Evolutionary conservation across 805 yeast species (phyloP), one percentile per base, ranked within the genome.

Genomic region (Saccharomycopsis malanga): DNA sequence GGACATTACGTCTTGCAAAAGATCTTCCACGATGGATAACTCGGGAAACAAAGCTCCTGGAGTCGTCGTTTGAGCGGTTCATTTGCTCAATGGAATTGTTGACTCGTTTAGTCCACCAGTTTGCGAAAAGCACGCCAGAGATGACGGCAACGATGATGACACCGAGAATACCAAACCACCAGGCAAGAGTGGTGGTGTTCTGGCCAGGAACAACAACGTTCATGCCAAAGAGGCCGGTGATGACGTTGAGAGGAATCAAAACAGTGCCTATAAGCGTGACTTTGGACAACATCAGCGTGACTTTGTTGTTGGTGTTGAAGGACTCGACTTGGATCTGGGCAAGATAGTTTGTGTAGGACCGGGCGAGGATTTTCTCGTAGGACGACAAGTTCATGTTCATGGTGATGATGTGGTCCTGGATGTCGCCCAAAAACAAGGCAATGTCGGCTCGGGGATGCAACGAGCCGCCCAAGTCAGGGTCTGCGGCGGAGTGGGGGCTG

Each of bases 141-240:
- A 64, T 39, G n/a, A 71, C 73, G 38, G 74, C 44, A 4, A 64
- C 53, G 12, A 76, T 50, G 52, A 81, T 60, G 20, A 73, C 65
- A 7, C 79, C 84, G 4, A 81, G 58, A 49, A 82, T 79, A 34
- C 85, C 84, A 60, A 76, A 77, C 60, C 77, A 86, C 87, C 93
- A 83, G 2, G 69, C 74, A 34, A 72, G 63, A 37, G 64, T 66
- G 1, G 51, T 56, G 2, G 54, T 70, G 14, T 56, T 66, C 51
- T 73, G 65, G 23, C 96, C 96, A 0, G 97, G 97, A 27, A 91
- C 85, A 9, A 57, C 65, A 15, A 91, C 97, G 64, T 91, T 91
- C 98, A 91, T 91, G 58, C 97, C 97, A 64, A 89, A 91, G 53
- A 89, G 59, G 61, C 97, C 96, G 2, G 97, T 87, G 39, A 91